Base-by-base conservation (phyloP, 108 stramenopile genomes). In the Ochromonas danica region DNA sequence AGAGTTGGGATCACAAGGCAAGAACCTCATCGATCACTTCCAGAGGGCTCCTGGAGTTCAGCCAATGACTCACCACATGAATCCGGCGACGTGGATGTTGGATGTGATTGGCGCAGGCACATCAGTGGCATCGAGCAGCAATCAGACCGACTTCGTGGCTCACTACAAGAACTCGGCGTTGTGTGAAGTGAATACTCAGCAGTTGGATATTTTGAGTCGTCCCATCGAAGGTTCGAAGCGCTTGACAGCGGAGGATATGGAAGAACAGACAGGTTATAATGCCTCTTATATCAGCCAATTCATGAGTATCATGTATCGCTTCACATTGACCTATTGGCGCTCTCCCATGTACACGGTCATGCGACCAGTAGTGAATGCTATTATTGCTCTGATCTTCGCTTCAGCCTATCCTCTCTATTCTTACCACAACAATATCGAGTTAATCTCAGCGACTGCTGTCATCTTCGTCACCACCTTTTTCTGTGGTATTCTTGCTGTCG, bases 1-100 rank as follows among this genome's bases (percentile, higher is more conserved):
- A 14, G 14, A 51, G 45, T 51, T 51, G 45, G 45, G 45, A 51
- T 6, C 6, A 6, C 6, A 51, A 6, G 22, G 83, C 57, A 42
- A 27, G 43, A 83, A 85, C 39, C 81, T 94, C 61, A 88, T 92
- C 51, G 35, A 86, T 6, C 91, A 92, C 65, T 79, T 94, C 39
- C 87, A 90, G 41, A 39, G 28, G 42, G 10, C 67, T 1, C 82
- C 82, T 31, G n/a, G n/a, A n/a, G n/a, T n/a, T n/a, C 27, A 42
- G 2, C 42, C 42, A 0, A 27, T 81, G 28, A 17, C n/a, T 0
- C 42, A 39, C 27, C 39, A 42, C 27, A 30, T 22, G 61, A 81
- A 81, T 39, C 72, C 80, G 27, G 80, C 80, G 28, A 38, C 72
- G 35, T 81, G 72, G 72, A 75, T 75, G 72, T 71, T 81, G 43